Evolutionary conservation across 768 basidiomycete genomes (phyloP), one percentile per base, ranked within the genome.

Genomic region (Piloderma croceum): DNA sequence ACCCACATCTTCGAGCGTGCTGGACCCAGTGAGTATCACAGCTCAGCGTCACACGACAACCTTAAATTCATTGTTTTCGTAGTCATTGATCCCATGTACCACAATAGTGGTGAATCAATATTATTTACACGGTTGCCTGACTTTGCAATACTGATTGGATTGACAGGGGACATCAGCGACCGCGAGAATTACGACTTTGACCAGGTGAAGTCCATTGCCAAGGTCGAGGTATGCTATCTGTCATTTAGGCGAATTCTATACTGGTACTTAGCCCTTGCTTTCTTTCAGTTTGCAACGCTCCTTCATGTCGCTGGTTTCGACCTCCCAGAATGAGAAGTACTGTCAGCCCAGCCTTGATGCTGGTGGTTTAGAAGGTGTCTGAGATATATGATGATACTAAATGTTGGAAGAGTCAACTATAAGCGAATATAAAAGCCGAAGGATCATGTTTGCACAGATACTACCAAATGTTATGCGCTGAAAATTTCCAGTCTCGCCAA

Each of bases 81-180:
- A 80, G 90, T 96, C 54, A 79, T 72, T 13, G 90, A 91, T 58
- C 89, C 89, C 7, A 87, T 86, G 82, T 91, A 90, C 55, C 87
- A 90, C 59, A 89, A 87, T 57, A 82, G 81, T 52, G 81, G 83
- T 79, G 45, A 21, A 69, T 52, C 4, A 13, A 36, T 18, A 13
- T 21, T 15, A 34, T 38, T 43, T 37, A 7, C 35, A 43, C 13
- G 36, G 40, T 38, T 41, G 1, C 15, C 15, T 6, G n/a, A 9
- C 22, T 29, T 23, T 25, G n/a, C 42, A 34, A 42, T 45, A 24
- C 44, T 7, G 18, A n/a, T 11, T 38, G 10, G 23, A 1, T 24
- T 43, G 41, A 21, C 55, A 73, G 86, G 84, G 29, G 92, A 96
- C 57, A 40, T 93, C 35, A 85, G 83, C 50, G 73, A 85, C 39